These are phyloP conservation scores for Cyberlindnera mississippiensis DNA, from an alignment of 805 yeast genomes.

Conservation along the genomic window DNA sequence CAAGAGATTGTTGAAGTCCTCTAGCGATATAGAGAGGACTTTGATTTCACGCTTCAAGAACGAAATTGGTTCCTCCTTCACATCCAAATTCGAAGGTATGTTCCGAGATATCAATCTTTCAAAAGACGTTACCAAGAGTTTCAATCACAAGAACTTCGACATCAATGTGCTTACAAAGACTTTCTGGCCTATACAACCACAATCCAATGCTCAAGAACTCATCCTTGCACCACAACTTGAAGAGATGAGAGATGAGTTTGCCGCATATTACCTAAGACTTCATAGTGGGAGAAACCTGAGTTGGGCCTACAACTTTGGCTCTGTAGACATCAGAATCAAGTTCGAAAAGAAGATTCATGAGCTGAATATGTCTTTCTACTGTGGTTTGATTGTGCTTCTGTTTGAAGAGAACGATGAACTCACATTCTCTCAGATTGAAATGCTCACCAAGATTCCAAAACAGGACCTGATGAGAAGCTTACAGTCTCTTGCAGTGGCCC, in stretches of 20 bases:
- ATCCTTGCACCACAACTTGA: constrained; percentile 43
- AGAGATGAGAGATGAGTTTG: constrained; percentile 42
- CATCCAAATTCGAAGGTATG: constrained; percentile 83
- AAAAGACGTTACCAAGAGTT: constrained; percentile 41
- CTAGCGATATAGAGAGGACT: constrained; percentile 61
- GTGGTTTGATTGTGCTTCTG: constrained; percentile 72
- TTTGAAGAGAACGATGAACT: constrained; percentile 57
- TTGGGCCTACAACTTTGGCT: constrained; percentile 86
- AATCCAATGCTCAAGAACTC: constrained; percentile 28
- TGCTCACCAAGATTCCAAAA: constrained; percentile 67
- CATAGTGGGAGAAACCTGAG: constrained; percentile 56
- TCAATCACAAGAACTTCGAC: constrained; percentile 39
- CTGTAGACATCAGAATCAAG: constrained; percentile 71
- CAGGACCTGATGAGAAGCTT: constrained; percentile 72
- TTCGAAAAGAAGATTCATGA: constrained; percentile 71
- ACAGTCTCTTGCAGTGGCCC: constrained; percentile 81
- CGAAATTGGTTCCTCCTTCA: constrained; percentile 76
- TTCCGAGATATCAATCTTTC: constrained; percentile 70
- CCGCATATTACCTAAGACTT: constrained; percentile 44
- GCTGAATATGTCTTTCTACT: constrained; percentile 73
- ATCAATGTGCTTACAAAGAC: constrained; percentile 56
- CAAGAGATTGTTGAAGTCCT: constrained; percentile 59
- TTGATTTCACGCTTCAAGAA: constrained; percentile 64
- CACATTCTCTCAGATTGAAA: constrained; percentile 57
- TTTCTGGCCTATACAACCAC: constrained; percentile 61